phyloP scores from a whole-genome alignment of 2,329 filamentous ascomycete genomes.

The Diaporthe citri region DNA sequence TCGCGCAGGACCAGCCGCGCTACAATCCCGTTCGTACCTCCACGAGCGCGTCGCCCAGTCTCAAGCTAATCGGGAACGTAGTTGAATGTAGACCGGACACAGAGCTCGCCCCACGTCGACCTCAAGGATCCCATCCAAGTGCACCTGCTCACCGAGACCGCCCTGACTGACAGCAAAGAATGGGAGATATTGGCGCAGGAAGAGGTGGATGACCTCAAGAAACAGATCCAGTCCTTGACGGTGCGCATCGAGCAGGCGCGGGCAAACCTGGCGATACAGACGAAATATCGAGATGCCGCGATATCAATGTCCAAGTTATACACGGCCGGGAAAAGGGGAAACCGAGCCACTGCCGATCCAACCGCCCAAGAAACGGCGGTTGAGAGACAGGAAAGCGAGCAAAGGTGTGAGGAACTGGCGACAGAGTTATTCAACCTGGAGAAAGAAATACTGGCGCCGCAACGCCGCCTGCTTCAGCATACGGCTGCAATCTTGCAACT shows the following conservation, averaged over 20 bases:
- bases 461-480: slow-evolving; percentile 84
- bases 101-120: slow-evolving; percentile 70
- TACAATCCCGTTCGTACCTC: slow-evolving; percentile 68
- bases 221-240: slow-evolving; percentile 79
- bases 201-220: slow-evolving; percentile 92
- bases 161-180: slow-evolving; percentile 86
- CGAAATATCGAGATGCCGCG: slow-evolving; percentile 94
- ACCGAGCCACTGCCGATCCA: slow-evolving; percentile 61
- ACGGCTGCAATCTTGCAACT: slow-evolving; percentile 93
- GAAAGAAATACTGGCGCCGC: slow-evolving; percentile 79
- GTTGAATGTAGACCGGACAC: slow-evolving; percentile 64
- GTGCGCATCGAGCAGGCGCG: slow-evolving; percentile 85
- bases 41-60: not conserved
- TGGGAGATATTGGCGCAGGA: slow-evolving; percentile 91
- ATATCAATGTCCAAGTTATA: slow-evolving; percentile 87
- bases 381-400: slow-evolving; percentile 80
- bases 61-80: slow-evolving; percentile 46
- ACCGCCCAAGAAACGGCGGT: slow-evolving; percentile 74
- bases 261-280: slow-evolving; percentile 88
- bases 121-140: slow-evolving; percentile 82
- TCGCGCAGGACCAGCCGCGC: slow-evolving; percentile 65
- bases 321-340: slow-evolving; percentile 62
- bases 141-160: slow-evolving; percentile 93
- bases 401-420: slow-evolving; percentile 87
- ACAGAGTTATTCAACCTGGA: slow-evolving; percentile 85